Conservation (phyloP, 441 rosid genomes). For the Jatropha multifida region DNA sequence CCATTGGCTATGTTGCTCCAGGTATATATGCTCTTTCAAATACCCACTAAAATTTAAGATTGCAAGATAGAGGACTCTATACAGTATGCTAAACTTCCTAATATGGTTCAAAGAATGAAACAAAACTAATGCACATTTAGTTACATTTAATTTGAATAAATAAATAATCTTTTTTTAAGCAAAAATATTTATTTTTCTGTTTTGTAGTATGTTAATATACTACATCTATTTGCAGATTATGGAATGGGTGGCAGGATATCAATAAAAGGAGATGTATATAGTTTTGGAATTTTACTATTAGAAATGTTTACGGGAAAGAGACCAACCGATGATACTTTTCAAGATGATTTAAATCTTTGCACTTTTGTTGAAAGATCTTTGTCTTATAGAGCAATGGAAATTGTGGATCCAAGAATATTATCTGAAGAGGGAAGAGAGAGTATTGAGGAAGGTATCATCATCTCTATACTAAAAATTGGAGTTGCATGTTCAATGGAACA, state of each 20-base stretch:
- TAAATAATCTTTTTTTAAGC: too few species aligned
- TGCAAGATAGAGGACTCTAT: too few species aligned
- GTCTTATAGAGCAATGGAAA: not conserved
- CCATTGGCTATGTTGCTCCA: slow-evolving; percentile 10
- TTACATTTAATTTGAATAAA: too few species aligned
- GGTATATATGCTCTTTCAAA: not conserved
- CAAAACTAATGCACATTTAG: too few species aligned
- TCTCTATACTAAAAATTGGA: not conserved
- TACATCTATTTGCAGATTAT: not conserved
- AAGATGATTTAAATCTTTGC: not conserved
- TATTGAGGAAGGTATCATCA: not conserved
- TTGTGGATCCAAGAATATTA: not conserved
- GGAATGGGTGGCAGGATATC: not conserved
- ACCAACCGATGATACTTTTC: not conserved
- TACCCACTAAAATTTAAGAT: too few species aligned
- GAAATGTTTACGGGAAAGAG: slow-evolving; percentile 11
- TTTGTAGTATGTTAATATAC: too few species aligned
- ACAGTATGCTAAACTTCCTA: too few species aligned
- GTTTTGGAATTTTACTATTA: not conserved
- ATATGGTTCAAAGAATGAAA: too few species aligned
- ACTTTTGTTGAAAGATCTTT: not conserved
- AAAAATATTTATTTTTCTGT: too few species aligned
- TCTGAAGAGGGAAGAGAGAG: not conserved
- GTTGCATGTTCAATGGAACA: not conserved
- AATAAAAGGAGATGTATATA: not conserved